phyloP scores from a whole-genome alignment of 306 rosid species.

The Lathyrus tuberosus region DNA sequence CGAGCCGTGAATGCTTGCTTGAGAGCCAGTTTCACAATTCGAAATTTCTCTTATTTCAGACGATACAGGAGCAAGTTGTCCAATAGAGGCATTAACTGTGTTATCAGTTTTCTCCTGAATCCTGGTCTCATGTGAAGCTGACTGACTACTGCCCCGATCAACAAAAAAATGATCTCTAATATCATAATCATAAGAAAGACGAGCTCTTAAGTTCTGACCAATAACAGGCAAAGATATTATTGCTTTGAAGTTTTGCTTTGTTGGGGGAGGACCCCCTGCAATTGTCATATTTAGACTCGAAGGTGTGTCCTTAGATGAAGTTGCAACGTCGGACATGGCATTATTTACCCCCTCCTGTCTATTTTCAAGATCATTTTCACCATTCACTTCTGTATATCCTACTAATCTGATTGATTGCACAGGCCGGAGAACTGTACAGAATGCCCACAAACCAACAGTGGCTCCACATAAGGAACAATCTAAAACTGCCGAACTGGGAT shows the following conservation, averaged over 20 bases:
- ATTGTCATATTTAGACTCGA: slow-evolving; percentile 73
- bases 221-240: slow-evolving; percentile 78
- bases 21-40: slow-evolving; percentile 41
- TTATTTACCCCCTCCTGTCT: slow-evolving; percentile 44
- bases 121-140: slow-evolving; percentile 43
- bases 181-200: slow-evolving; percentile 62
- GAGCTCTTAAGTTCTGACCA: slow-evolving; percentile 83
- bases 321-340: slow-evolving; percentile 43
- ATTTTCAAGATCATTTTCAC: slow-evolving; percentile 47
- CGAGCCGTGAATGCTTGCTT: slow-evolving; percentile 41
- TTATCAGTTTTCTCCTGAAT: slow-evolving; percentile 45
- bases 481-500: slow-evolving; percentile 76
- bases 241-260: slow-evolving; percentile 85
- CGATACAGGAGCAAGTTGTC: slow-evolving; percentile 42
- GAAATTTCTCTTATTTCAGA: slow-evolving; percentile 42
- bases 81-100: slow-evolving; percentile 24
- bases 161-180: slow-evolving; percentile 44
- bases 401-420: slow-evolving; percentile 71
- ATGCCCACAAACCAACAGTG: slow-evolving; percentile 90
- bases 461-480: slow-evolving; percentile 96
- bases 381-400: slow-evolving; percentile 62
- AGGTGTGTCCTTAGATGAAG: slow-evolving; percentile 50
- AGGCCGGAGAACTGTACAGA: slow-evolving; percentile 64
- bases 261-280: slow-evolving; percentile 98
- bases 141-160: slow-evolving; percentile 39